Percentiles rank a stretch among this genome's conserved stretches.
phyloP scores from a whole-genome alignment of 805 yeast species.

The Sugiyamaella chiloensis region DNA sequence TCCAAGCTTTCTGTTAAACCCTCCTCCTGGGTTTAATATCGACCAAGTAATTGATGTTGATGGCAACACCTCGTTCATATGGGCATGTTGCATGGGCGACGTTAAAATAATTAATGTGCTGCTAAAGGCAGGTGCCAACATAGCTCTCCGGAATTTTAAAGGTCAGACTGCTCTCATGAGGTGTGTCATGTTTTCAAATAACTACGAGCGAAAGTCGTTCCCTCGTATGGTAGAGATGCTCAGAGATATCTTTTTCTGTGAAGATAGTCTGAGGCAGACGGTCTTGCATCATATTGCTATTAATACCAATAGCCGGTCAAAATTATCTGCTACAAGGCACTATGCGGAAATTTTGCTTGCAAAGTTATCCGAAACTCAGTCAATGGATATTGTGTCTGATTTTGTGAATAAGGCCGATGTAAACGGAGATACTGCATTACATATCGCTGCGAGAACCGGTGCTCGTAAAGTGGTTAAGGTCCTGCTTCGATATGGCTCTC shows the following conservation, averaged over 20 bases:
- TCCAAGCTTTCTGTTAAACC: constrained; percentile 63
- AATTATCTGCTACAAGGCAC: constrained; percentile 76
- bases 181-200: constrained; percentile 81
- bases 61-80: constrained; percentile 91
- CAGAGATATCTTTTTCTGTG: constrained; percentile 70
- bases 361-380: constrained; percentile 63
- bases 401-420: constrained; percentile 70
- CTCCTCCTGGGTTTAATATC: constrained; percentile 64
- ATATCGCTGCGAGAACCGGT: constrained; percentile 62
- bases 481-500: constrained; percentile 48
- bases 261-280: constrained; percentile 70
- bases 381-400: constrained; percentile 49
- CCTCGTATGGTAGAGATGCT: constrained; percentile 73
- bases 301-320: constrained; percentile 60
- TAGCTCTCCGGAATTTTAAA: constrained; percentile 53
- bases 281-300: constrained; percentile 82
- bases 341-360: constrained; percentile 74
- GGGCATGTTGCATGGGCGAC: constrained; percentile 97
- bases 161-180: constrained; percentile 90
- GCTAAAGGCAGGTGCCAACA: constrained; percentile 71
- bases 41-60: constrained; percentile 87
- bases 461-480: constrained; percentile 45
- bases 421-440: constrained; percentile 82
- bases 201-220: constrained; percentile 76
- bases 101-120: constrained; percentile 71